These are phyloP conservation scores for Vanilla planifolia DNA, from an alignment of 106 monocot species.

Conservation along the genomic window DNA sequence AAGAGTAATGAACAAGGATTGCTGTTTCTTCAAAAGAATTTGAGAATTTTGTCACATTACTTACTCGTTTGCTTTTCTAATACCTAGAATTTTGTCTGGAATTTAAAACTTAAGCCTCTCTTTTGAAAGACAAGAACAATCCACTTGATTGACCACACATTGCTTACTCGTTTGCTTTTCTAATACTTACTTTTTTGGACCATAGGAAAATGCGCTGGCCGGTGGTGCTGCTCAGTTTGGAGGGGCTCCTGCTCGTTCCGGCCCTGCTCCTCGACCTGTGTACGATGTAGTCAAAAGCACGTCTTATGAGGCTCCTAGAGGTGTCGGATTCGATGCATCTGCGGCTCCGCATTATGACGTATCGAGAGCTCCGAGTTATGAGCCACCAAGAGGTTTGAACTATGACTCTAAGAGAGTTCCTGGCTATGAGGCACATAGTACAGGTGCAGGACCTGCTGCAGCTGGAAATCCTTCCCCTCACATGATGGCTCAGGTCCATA, in stretches of 20 bases:
- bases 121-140: no score
- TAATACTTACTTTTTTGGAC: no score
- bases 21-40: no score
- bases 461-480: conserved; percentile 15
- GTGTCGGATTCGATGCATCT: conserved; percentile 4
- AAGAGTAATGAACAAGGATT: no score
- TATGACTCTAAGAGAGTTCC: conserved; percentile 5
- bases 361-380: conserved; percentile 25
- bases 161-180: no score
- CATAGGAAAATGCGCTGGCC: neutral
- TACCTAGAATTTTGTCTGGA: no score
- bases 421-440: conserved; percentile 26
- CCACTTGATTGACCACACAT: no score
- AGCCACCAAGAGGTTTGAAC: conserved; percentile 24
- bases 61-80: no score
- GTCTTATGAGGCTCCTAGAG: conserved; percentile 16
- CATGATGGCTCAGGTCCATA: neutral
- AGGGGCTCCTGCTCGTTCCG: conserved; percentile 20
- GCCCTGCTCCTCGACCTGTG: conserved; percentile 21
- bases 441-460: conserved; percentile 8
- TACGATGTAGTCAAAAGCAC: conserved; percentile 20
- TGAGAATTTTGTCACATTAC: no score
- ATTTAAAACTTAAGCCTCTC: no score
- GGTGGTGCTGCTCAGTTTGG: neutral
- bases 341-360: conserved; percentile 14